These are phyloP conservation scores for Boletus pseudopeckii DNA, from an alignment of 768 basidiomycete species.

Conservation along the genomic window DNA sequence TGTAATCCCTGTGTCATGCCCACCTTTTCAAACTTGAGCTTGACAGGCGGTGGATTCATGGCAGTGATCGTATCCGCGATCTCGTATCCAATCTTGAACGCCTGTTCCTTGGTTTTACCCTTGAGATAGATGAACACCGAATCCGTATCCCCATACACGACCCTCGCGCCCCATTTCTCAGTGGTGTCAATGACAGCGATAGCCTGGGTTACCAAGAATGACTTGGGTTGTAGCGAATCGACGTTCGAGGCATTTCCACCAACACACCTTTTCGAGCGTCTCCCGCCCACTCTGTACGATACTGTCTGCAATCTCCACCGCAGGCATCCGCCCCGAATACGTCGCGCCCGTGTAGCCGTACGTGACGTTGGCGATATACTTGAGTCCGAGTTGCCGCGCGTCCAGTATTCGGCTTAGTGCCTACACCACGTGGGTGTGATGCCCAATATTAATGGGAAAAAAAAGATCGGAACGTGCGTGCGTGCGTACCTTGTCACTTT, in stretches of 20 bases:
- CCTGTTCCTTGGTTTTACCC: slow-evolving; percentile 90
- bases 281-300: slow-evolving; percentile 97
- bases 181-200: slow-evolving; percentile 74
- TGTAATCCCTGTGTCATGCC: neutral
- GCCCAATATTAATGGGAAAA: neutral
- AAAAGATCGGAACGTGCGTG: neutral
- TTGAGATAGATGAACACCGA: slow-evolving; percentile 90
- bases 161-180: slow-evolving; percentile 83
- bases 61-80: slow-evolving; percentile 87
- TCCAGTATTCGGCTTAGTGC: slow-evolving; percentile 73
- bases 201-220: slow-evolving; percentile 48
- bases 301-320: slow-evolving; percentile 95
- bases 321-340: slow-evolving; percentile 96
- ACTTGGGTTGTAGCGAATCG: neutral
- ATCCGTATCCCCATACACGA: slow-evolving; percentile 98
- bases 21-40: slow-evolving; percentile 98
- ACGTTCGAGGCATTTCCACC: neutral
- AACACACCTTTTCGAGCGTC: slow-evolving; percentile 82
- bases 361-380: slow-evolving; percentile 91
- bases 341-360: slow-evolving; percentile 96
- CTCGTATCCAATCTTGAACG: slow-evolving; percentile 88
- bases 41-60: slow-evolving; percentile 85
- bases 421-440: slow-evolving; percentile 37
- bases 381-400: slow-evolving; percentile 88
- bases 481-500: slow-evolving; percentile 63